phyloP scores from a whole-genome alignment of 1,284 basidiomycete genomes.

The Leccinum griseonigrum region DNA sequence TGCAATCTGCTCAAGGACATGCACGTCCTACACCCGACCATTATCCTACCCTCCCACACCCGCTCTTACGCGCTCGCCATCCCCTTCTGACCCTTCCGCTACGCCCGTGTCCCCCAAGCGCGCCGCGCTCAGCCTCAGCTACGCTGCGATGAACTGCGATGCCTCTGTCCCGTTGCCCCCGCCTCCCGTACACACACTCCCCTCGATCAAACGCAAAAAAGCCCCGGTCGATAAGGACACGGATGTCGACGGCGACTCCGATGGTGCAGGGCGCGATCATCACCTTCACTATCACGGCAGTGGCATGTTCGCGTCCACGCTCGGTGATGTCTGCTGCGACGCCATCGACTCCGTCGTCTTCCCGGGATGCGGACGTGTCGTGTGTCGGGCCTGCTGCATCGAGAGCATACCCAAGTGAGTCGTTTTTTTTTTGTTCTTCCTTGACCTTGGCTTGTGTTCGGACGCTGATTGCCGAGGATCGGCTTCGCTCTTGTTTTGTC shows the following conservation, averaged over 20 bases:
- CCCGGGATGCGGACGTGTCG: slow-evolving; percentile 28
- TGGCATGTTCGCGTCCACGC: background rate
- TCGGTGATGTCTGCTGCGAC: background rate
- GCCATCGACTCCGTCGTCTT: slow-evolving; percentile 15
- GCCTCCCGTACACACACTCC: background rate
- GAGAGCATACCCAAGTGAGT: slow-evolving; percentile 30
- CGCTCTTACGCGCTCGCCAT: slow-evolving; percentile 33
- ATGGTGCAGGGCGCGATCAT: background rate
- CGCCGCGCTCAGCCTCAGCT: slow-evolving; percentile 22
- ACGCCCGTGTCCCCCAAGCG: slow-evolving; percentile 28
- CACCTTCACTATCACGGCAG: background rate
- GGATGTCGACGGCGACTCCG: slow-evolving; percentile 11
- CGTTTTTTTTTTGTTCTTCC: background rate
- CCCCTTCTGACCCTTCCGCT: slow-evolving; percentile 14
- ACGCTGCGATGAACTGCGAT: slow-evolving; percentile 23
- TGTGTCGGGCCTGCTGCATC: slow-evolving; percentile 29
- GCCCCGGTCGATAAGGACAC: slow-evolving; percentile 21
- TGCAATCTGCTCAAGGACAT: slow-evolving; percentile 29
- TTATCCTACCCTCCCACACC: slow-evolving; percentile 30
- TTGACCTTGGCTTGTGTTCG: background rate
- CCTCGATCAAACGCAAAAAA: slow-evolving; percentile 28
- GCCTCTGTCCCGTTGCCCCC: background rate
- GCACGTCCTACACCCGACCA: slow-evolving; percentile 31
- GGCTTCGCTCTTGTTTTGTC: background rate
- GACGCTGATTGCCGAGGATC: slow-evolving; percentile 7